These are phyloP conservation scores for Flagelloscypha sp. DNA, from an alignment of 768 basidiomycete genomes.

Conservation along the genomic window DNA sequence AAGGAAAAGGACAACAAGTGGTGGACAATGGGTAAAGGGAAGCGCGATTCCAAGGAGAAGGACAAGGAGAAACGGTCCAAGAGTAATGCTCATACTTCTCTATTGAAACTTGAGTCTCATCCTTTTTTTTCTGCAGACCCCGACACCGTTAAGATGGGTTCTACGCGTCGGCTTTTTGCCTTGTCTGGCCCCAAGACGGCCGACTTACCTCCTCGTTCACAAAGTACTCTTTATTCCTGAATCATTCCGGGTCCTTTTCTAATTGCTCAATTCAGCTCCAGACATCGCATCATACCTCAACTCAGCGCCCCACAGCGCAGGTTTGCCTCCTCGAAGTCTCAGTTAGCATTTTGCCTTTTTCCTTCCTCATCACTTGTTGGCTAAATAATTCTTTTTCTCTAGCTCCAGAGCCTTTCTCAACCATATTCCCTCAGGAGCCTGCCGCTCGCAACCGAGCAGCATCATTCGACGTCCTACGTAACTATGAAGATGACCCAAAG, in stretches of 20 bases:
- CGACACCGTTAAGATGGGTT: too few species aligned
- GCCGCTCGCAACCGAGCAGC: conserved; percentile 5
- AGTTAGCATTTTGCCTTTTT: conserved; percentile 19
- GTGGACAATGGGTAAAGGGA: conserved; percentile 75
- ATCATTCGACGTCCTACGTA: conserved; percentile 8
- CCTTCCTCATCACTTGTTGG: not conserved
- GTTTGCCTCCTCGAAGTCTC: conserved; percentile 26
- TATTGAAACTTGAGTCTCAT: too few species aligned
- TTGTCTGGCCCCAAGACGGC: too few species aligned
- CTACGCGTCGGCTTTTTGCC: too few species aligned
- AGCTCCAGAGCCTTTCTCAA: conserved; percentile 40
- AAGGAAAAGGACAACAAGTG: conserved; percentile 54
- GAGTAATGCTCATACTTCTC: too few species aligned
- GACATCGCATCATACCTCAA: conserved; percentile 7
- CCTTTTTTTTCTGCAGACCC: too few species aligned
- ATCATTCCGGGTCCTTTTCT: too few species aligned
- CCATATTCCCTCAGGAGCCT: conserved; percentile 7
- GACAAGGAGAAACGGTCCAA: conserved; percentile 32
- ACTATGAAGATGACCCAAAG: conserved; percentile 3
- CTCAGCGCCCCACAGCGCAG: conserved; percentile 7
- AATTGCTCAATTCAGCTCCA: not conserved
- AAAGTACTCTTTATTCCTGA: too few species aligned
- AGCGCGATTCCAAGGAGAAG: conserved; percentile 68
- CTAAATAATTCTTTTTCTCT: conserved; percentile 1
- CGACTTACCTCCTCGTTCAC: too few species aligned